A percentile compares a stretch with the other conserved stretches of the same genome.
Evolutionary conservation across 2,329 filamentous ascomycete species (phyloP).

Genomic region (Trichoderma sp.): DNA sequence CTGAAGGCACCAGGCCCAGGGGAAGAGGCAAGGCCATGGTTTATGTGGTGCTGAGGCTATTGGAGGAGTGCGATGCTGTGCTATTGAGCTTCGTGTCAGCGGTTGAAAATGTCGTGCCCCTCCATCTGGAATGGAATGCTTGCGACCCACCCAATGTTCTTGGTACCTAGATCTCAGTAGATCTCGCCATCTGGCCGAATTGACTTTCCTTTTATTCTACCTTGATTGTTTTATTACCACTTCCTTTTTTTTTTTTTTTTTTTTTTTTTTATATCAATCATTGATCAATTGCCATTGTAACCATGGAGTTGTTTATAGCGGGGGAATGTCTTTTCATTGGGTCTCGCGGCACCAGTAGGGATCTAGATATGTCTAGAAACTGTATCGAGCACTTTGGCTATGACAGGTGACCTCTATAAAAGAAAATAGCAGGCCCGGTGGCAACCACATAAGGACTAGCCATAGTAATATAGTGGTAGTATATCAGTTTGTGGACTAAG

Average conservation of each 20-base stretch:
- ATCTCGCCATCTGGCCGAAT: not conserved
- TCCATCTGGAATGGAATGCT: not conserved
- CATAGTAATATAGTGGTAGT: not conserved
- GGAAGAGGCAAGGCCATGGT: conserved; percentile 51
- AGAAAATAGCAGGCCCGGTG: not conserved
- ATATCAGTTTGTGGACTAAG: not conserved
- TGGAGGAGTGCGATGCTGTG: not conserved
- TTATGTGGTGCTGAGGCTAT: not conserved
- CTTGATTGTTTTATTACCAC: not conserved
- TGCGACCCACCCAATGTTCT: not conserved
- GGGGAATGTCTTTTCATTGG: not conserved
- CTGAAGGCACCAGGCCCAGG: conserved; percentile 68
- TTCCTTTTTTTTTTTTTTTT: not conserved
- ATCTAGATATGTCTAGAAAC: not conserved
- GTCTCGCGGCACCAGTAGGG: not conserved
- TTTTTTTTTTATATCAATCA: not conserved
- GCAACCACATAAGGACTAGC: not conserved
- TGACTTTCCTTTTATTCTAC: not conserved
- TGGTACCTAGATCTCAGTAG: not conserved
- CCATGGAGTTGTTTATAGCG: not conserved
- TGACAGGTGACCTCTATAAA: not conserved
- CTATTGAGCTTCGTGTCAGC: not conserved
- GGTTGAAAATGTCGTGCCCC: conserved; percentile 6
- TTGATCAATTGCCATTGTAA: not conserved
- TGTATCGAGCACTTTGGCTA: not conserved